A percentile compares a stretch with the other conserved stretches of the same genome.
Evolutionary conservation across 805 yeast species (phyloP).

Genomic region (Gaillardinia entomophila): DNA sequence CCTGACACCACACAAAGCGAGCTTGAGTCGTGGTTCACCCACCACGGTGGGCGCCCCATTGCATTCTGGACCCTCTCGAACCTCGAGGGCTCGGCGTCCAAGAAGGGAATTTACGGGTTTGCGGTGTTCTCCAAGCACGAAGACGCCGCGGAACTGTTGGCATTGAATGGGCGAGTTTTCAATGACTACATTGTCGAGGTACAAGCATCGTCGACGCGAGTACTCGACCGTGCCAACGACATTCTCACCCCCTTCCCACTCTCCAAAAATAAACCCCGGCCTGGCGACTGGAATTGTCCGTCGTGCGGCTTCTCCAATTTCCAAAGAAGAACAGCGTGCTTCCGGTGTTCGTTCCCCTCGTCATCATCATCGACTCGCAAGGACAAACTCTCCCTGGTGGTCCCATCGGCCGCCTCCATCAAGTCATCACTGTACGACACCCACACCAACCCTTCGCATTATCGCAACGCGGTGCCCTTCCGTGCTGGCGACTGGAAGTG

Average conservation of each 20-base stretch:
- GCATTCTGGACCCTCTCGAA: slow-evolving; percentile 84
- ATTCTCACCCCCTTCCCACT: slow-evolving; percentile 81
- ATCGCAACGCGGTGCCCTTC: slow-evolving; percentile 64
- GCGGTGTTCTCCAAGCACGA: slow-evolving; percentile 81
- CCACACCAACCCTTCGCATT: slow-evolving; percentile 12
- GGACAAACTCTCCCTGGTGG: slow-evolving; percentile 7
- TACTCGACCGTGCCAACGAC: slow-evolving; percentile 78
- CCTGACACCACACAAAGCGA: slow-evolving; percentile 86
- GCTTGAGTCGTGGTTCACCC: slow-evolving; percentile 86
- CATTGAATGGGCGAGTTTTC: slow-evolving; percentile 71
- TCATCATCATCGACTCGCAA: slow-evolving; percentile 19
- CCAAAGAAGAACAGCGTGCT: slow-evolving; percentile 90
- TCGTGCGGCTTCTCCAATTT: slow-evolving; percentile 93
- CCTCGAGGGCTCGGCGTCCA: slow-evolving; percentile 32
- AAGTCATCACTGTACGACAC: slow-evolving; percentile 2
- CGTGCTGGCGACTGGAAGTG: slow-evolving; percentile 98
- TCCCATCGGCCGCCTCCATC: slow-evolving; percentile 7
- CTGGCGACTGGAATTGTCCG: slow-evolving; percentile 98
- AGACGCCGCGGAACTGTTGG: slow-evolving; percentile 73
- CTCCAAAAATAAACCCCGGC: slow-evolving; percentile 81
- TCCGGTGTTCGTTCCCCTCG: slow-evolving; percentile 87
- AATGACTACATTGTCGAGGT: slow-evolving; percentile 77
- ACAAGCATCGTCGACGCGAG: slow-evolving; percentile 75
- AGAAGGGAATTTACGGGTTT: slow-evolving; percentile 58
- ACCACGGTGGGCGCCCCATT: slow-evolving; percentile 77